Conservation (phyloP, 441 rosid species). For the Corymbia citriodora region DNA sequence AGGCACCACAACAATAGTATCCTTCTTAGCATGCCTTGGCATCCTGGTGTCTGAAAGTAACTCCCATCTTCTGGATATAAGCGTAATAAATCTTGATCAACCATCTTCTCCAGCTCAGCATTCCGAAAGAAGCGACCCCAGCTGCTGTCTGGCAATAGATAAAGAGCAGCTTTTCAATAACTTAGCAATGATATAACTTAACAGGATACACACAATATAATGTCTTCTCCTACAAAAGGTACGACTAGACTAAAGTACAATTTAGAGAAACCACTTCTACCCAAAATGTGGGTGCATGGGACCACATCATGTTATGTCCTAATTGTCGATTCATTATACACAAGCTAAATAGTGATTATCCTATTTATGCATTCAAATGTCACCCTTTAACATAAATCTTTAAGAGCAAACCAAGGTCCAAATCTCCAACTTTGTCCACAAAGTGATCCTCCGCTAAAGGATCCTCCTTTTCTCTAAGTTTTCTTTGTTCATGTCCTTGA, state of each 20-base stretch:
- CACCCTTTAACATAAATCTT: neutral
- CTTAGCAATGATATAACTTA: neutral
- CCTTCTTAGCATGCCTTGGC: slow-evolving; percentile 89
- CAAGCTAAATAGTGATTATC: neutral
- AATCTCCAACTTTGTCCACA: neutral
- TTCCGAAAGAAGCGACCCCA: slow-evolving; percentile 94
- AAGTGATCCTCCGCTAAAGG: neutral
- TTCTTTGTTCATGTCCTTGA: neutral
- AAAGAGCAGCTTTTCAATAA: neutral
- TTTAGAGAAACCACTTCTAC: neutral
- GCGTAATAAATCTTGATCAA: slow-evolving; percentile 86
- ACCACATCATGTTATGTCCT: neutral
- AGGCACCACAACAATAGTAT: slow-evolving; percentile 90
- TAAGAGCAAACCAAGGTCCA: neutral
- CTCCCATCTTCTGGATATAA: slow-evolving; percentile 91
- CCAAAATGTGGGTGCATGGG: neutral
- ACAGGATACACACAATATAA: neutral
- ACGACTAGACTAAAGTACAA: neutral
- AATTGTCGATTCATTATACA: neutral
- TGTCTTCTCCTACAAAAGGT: neutral
- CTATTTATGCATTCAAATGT: neutral
- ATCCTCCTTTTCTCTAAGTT: neutral
- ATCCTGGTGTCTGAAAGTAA: slow-evolving; percentile 87
- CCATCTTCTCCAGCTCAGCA: slow-evolving; percentile 90
- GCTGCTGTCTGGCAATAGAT: slow-evolving; percentile 58